Evolutionary conservation across 139 green algal species (phyloP).

Genomic region (Chlamydomonas sp.): DNA sequence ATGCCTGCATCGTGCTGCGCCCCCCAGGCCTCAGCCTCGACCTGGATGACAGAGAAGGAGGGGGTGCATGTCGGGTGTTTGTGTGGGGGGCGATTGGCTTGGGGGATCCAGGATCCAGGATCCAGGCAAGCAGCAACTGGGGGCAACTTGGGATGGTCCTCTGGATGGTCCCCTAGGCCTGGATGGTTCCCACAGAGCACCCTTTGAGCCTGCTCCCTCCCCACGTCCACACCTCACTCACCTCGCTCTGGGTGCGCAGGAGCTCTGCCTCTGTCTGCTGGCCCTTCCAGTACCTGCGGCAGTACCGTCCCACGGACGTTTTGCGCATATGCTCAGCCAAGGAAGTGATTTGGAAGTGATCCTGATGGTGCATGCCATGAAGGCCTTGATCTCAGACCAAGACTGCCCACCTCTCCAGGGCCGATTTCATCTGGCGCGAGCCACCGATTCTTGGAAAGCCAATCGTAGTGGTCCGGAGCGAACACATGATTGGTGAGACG

Average conservation of each 20-base stretch:
- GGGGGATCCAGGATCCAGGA: too few relatives aligned
- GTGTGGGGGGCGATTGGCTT: too few relatives aligned
- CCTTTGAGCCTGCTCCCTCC: too few relatives aligned
- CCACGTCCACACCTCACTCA: conserved; percentile 43
- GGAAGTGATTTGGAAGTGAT: too few relatives aligned
- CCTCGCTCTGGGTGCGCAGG: conserved; percentile 27
- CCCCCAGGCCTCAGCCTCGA: conserved; percentile 17
- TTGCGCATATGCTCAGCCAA: not conserved
- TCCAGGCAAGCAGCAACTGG: too few relatives aligned
- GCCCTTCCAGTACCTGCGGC: conserved; percentile 63
- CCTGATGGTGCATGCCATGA: conserved; percentile 5
- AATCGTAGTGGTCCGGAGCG: not conserved
- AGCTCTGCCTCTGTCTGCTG: conserved; percentile 42
- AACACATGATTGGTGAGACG: too few relatives aligned
- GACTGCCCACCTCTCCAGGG: conserved; percentile 55
- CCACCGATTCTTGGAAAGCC: conserved; percentile 70
- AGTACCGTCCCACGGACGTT: not conserved
- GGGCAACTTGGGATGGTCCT: too few relatives aligned
- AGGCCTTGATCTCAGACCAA: not conserved
- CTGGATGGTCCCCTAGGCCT: too few relatives aligned
- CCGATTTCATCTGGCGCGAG: conserved; percentile 79
- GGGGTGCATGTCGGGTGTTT: not conserved
- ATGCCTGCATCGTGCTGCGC: conserved; percentile 52
- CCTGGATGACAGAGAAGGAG: not conserved
- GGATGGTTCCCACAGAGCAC: too few relatives aligned